phyloP scores from a whole-genome alignment of 1,139 yeast species.

The Protomyces gravidus region DNA sequence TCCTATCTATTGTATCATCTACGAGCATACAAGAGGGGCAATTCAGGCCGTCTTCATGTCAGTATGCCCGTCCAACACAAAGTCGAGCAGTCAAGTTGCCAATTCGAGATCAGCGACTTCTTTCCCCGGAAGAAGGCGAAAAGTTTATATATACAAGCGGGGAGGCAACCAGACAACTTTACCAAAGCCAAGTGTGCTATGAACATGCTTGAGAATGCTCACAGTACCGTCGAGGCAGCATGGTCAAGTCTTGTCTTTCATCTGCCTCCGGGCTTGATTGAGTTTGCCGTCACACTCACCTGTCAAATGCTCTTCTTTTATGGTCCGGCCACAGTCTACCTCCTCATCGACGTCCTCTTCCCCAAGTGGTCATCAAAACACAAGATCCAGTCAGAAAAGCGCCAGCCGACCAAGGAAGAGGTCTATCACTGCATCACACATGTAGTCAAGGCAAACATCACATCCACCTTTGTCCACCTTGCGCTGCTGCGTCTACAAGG shows the following conservation, averaged over 20 bases:
- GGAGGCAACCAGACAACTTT: no score
- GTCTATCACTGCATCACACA: not conserved
- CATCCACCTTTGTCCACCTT: not conserved
- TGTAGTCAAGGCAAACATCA: not conserved
- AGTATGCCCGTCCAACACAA: no score
- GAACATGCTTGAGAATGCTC: not conserved
- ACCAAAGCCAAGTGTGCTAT: not conserved
- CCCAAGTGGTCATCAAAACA: not conserved
- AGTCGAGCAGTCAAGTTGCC: no score
- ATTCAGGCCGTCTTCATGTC: no score
- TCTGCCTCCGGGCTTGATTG: not conserved
- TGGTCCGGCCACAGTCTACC: not conserved
- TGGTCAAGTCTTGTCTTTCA: not conserved
- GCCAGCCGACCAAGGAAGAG: constrained; percentile 2
- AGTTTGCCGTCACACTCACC: not conserved
- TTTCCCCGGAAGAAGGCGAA: no score
- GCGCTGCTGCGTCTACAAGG: not conserved
- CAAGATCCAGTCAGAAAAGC: not conserved
- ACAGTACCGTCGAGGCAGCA: not conserved
- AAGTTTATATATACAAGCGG: no score
- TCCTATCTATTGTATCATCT: no score
- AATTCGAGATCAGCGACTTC: no score
- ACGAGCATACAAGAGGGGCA: no score
- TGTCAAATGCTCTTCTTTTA: not conserved
- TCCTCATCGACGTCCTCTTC: not conserved